These are phyloP conservation scores for Hydnum rufescens DNA, from an alignment of 768 basidiomycete genomes.

Conservation along the genomic window DNA sequence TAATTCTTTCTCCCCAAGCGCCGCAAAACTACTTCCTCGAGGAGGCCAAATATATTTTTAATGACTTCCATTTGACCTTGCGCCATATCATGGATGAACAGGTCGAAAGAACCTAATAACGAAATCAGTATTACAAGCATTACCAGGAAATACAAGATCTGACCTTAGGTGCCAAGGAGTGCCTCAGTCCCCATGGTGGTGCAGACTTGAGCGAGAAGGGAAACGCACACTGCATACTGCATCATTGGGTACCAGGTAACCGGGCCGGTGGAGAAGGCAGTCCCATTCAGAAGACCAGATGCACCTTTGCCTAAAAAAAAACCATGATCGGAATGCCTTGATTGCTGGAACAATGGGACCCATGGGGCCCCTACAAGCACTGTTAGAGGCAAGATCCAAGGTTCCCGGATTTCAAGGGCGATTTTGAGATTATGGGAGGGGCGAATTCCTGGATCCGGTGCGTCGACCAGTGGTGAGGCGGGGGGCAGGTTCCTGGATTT, in stretches of 20 bases:
- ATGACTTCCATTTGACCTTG: slow-evolving; percentile 72
- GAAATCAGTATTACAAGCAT: neutral
- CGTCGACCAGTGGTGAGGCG: too few species aligned
- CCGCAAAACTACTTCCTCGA: slow-evolving; percentile 45
- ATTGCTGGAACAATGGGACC: slow-evolving; percentile 15
- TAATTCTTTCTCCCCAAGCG: slow-evolving; percentile 49
- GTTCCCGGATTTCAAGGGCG: too few species aligned
- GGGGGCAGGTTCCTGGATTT: too few species aligned
- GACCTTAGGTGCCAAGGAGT: slow-evolving; percentile 39
- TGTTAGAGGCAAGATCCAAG: too few species aligned
- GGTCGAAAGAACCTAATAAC: slow-evolving; percentile 35
- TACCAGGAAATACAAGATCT: slow-evolving; percentile 8
- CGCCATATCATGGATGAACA: slow-evolving; percentile 52
- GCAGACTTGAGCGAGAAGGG: slow-evolving; percentile 33
- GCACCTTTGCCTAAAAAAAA: slow-evolving; percentile 23
- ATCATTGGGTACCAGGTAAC: slow-evolving; percentile 54
- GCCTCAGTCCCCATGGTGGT: slow-evolving; percentile 78
- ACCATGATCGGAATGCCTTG: slow-evolving; percentile 22
- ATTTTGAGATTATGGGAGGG: too few species aligned
- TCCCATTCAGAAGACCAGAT: slow-evolving; percentile 38
- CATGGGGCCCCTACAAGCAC: too few species aligned
- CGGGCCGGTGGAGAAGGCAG: slow-evolving; percentile 67
- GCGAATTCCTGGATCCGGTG: too few species aligned
- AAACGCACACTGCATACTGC: slow-evolving; percentile 35
- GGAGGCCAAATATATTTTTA: slow-evolving; percentile 45